Evolutionary conservation across 2,329 filamentous ascomycete genomes (phyloP), one percentile per base, ranked within the genome.

Genomic region (Stagonosporopsis tanaceti): DNA sequence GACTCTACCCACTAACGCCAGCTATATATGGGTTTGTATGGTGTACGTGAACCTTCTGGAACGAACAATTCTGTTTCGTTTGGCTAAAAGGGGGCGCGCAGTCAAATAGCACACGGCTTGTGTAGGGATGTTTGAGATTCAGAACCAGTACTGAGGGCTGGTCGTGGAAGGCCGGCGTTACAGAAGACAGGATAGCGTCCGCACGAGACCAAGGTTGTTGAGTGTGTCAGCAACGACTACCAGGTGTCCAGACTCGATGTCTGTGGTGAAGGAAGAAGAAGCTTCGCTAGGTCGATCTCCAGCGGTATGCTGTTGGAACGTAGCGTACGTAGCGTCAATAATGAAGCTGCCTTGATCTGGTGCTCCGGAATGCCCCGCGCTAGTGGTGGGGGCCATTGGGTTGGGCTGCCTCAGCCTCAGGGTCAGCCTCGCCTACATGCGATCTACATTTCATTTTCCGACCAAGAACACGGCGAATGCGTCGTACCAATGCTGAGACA

Each of bases 281-380:
- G 30, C 14, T 20, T 20, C 6, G 38, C 20, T 32, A 37, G 24
- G 40, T 28, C 41, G 39, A 34, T 30, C 25, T 27, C 25, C 30
- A 38, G 37, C 46, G 37, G 39, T 46, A 34, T 50, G 45, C 30
- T 24, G 27, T 34, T 25, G 47, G 44, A 53, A 53, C 42, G 48
- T 45, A 45, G 66, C 12, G 32, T 34, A 34, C 32, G 32, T 34
- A 20, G 14, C 5, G 32, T 62, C 46, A 57, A 63, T 61, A 57
- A 63, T 61, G 57, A 53, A 58, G 61, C 52, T 67, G 51, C 60
- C 53, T 62, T 69, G 64, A 53, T 61, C 50, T 67, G 62, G 47
- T 53, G 52, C 50, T 63, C 62, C 58, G 59, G 8, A 12, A 44
- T 48, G 24, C 66, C 64, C 66, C 65, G 65, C 66, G 48, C 54